Evolutionary conservation across 495 filamentous ascomycete species (phyloP).

Genomic region (Aspergillus asperescens): DNA sequence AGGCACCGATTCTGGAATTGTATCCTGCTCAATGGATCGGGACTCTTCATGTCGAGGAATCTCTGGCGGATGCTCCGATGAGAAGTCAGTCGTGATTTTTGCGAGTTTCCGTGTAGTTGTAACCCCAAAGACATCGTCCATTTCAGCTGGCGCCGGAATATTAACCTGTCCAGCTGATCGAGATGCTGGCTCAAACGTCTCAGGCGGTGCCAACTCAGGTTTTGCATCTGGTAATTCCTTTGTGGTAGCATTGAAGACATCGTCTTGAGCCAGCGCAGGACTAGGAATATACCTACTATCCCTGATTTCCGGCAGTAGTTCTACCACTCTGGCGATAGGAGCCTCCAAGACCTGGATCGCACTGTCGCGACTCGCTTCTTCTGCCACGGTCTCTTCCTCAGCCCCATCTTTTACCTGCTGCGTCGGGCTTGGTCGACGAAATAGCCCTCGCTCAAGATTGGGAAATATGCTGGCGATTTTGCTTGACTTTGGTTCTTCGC

Average conservation of each 20-base stretch:
- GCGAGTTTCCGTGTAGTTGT: conserved; percentile 9
- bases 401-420: conserved; percentile 41
- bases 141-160: background rate
- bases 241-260: conserved; percentile 4
- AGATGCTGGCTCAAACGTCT: background rate
- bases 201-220: background rate
- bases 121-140: background rate
- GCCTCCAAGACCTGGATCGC: conserved; percentile 49
- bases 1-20: conserved; percentile 12
- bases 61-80: background rate
- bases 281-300: conserved; percentile 15
- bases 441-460: conserved; percentile 32
- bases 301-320: conserved; percentile 12
- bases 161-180: background rate
- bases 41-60: conserved; percentile 1
- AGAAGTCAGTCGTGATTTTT: background rate
- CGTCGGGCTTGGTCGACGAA: conserved; percentile 26
- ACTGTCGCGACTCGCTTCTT: conserved; percentile 42
- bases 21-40: background rate
- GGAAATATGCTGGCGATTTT: conserved; percentile 39
- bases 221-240: conserved; percentile 2
- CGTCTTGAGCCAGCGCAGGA: conserved; percentile 14
- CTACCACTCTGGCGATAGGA: conserved; percentile 24
- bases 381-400: conserved; percentile 44
- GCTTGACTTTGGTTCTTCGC: conserved; percentile 11